Conservation (phyloP, 768 basidiomycete genomes). For the Saitozyma sp. region DNA sequence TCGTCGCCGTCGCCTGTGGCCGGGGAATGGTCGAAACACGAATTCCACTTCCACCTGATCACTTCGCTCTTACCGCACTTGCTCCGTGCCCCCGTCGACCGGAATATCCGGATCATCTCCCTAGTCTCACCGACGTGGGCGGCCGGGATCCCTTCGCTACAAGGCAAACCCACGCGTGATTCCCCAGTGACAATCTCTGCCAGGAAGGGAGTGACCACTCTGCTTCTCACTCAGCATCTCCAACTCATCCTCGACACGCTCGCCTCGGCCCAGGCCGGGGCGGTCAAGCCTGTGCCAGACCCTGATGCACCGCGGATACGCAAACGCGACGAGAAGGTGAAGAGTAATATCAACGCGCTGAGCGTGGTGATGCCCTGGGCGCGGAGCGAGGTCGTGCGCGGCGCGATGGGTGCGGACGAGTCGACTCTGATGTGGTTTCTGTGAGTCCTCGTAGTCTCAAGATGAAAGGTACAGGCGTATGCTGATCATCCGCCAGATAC, state of each 20-base stretch:
- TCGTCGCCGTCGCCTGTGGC: background rate
- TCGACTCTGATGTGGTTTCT: constrained; percentile 63
- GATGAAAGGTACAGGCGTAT: background rate
- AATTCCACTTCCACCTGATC: constrained; percentile 64
- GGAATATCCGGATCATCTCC: constrained; percentile 85
- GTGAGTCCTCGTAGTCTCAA: constrained; percentile 55
- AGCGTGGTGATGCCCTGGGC: constrained; percentile 48
- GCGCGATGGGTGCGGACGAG: constrained; percentile 50
- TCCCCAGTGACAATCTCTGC: constrained; percentile 1
- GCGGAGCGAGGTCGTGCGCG: constrained; percentile 39
- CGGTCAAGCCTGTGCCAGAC: constrained; percentile 44
- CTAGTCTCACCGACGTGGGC: constrained; percentile 88
- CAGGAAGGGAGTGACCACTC: constrained; percentile 58
- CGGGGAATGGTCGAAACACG: constrained; percentile 38
- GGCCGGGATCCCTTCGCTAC: constrained; percentile 63
- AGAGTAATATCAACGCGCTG: constrained; percentile 47
- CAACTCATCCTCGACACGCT: constrained; percentile 82
- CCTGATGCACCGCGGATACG: constrained; percentile 56
- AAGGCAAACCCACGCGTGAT: constrained; percentile 54
- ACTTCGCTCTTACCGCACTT: constrained; percentile 77
- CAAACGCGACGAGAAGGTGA: constrained; percentile 35
- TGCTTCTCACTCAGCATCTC: constrained; percentile 65
- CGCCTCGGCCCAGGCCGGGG: constrained; percentile 57
- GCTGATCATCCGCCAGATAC: constrained; percentile 58
- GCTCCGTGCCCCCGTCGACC: constrained; percentile 78